Evolutionary conservation across 495 filamentous ascomycete genomes (phyloP), one percentile per base, ranked within the genome.

Genomic region (Aspergillus campestris): DNA sequence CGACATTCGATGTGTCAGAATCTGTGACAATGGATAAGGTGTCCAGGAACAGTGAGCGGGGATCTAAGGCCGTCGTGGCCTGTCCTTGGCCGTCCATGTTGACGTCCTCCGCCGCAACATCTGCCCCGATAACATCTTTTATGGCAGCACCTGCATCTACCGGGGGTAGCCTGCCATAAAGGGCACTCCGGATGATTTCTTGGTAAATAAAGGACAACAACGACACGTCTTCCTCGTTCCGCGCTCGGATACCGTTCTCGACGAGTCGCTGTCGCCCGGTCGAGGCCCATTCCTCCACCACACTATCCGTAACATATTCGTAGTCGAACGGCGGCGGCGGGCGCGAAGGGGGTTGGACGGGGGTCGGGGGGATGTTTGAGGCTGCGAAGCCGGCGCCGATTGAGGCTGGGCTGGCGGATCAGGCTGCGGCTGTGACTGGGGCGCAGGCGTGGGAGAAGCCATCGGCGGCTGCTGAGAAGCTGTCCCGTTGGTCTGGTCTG

Each of bases 41-140:
- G 57, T 94, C 87, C 36, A 96, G 76, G 56, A 98, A 95, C 2
- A 90, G 61, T 8, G 79, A 78, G 38, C 75, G 73, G 3, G 80
- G 66, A 57, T 87, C 81, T 45, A 86, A 60, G 49, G 31, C 61
- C 48, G 7, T 58, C 31, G 43, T 56, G 34, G 36, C 55, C 31
- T 61, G 58, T 10, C 50, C 62, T 9, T 62, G 49, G 3, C 43
- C 48, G 34, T 71, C 67, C 45, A 65, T 62, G 8, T 61, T 50
- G 15, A 54, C 29, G 45, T 77, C 71, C 10, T 69, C 62, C 7
- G 65, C 62, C 13, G 68, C 62, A 34, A 66, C 56, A 40, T 76
- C 70, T 36, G 73, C 70, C 3, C 75, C 81, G 15, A 95, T 61
- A 15, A 95, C 86, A 32, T 89, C 80, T 51, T 79, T 83, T 29